A percentile compares a stretch with the other conserved stretches of the same genome.
These are phyloP conservation scores for Jacaranda mimosifolia DNA, from an alignment of 257 asterid genomes.

Conservation along the genomic window DNA sequence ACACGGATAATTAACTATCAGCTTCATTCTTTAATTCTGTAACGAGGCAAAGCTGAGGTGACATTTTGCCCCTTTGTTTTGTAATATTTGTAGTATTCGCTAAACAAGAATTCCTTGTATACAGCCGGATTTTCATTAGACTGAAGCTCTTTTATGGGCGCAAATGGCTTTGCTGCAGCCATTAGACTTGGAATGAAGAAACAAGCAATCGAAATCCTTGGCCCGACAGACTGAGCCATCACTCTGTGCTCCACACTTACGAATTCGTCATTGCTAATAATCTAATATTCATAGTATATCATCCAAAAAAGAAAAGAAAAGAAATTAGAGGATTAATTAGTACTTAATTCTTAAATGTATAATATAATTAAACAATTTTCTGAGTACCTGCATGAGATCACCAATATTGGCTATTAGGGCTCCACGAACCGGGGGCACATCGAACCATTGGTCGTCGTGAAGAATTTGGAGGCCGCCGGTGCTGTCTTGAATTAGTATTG, in stretches of 20 bases:
- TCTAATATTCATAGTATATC: no score
- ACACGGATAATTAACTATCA: no score
- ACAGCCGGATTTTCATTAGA: slow-evolving; percentile 29
- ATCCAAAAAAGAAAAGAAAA: no score
- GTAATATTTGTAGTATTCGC: slow-evolving; percentile 27
- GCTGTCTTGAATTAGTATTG: slow-evolving; percentile 37
- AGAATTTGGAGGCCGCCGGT: neutral
- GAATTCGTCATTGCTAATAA: slow-evolving; percentile 43
- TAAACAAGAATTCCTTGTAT: slow-evolving; percentile 32
- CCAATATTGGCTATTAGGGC: slow-evolving; percentile 44
- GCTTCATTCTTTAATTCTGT: neutral
- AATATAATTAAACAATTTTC: no score
- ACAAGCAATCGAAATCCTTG: slow-evolving; percentile 41
- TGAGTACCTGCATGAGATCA: slow-evolving; percentile 40
- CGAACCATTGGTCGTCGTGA: slow-evolving; percentile 39
- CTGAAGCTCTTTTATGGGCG: slow-evolving; percentile 34
- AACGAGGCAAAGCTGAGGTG: slow-evolving; percentile 27
- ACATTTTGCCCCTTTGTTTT: slow-evolving; percentile 26
- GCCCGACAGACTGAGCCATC: slow-evolving; percentile 39
- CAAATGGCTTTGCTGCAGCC: slow-evolving; percentile 35
- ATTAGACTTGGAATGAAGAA: slow-evolving; percentile 38
- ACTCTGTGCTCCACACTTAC: slow-evolving; percentile 47
- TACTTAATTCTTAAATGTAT: no score
- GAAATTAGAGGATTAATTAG: no score
- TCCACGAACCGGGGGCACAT: slow-evolving; percentile 38